These are phyloP conservation scores for Digitaria exilis DNA, from an alignment of 202 grass and related monocot species.

Conservation along the genomic window DNA sequence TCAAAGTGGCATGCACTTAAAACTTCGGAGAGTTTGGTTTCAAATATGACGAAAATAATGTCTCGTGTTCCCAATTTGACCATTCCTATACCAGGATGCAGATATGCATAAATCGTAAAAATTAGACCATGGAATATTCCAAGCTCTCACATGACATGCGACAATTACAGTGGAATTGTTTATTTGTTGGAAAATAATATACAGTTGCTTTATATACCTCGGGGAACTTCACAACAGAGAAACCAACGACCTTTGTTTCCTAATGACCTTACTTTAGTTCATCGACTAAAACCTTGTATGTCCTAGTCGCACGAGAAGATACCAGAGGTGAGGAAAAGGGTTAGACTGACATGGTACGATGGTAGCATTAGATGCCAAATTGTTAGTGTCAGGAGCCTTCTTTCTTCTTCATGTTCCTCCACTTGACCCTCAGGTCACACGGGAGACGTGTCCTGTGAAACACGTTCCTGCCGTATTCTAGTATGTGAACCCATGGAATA, in stretches of 20 bases:
- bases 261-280: too few species aligned
- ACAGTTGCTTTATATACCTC: background rate
- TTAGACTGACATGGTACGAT: background rate
- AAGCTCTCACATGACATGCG: background rate
- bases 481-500: conserved; percentile 52
- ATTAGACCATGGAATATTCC: too few species aligned
- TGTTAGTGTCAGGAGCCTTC: conserved; percentile 14
- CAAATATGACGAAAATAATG: background rate
- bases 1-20: too few species aligned
- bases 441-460: conserved; percentile 48
- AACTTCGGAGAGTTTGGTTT: background rate
- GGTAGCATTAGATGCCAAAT: background rate
- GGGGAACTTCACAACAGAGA: background rate
- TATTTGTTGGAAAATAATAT: background rate
- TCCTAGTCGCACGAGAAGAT: background rate
- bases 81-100: too few species aligned
- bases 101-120: too few species aligned
- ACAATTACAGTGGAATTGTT: background rate
- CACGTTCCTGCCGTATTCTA: conserved; percentile 40
- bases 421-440: conserved; percentile 59
- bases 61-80: too few species aligned
- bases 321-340: background rate
- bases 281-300: background rate
- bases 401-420: conserved; percentile 59
- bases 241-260: background rate